Conservation (phyloP, 2,329 filamentous ascomycete genomes). For the Sarocladiaceae sp. region DNA sequence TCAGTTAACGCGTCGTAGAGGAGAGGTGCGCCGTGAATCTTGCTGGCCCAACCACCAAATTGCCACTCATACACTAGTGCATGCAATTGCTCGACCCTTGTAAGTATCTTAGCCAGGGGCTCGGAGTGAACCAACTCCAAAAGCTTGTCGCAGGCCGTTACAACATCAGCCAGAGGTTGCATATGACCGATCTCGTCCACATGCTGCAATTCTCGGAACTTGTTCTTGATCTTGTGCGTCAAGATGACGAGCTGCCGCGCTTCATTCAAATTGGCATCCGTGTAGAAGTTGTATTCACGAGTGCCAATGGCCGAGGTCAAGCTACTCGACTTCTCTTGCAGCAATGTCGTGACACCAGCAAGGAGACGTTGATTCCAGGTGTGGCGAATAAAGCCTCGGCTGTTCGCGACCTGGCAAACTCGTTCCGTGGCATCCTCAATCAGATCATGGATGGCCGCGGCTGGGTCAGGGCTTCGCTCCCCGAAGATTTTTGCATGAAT, state of each 20-base stretch:
- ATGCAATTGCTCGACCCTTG: constrained; percentile 84
- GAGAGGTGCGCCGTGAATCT: constrained; percentile 63
- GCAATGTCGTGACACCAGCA: constrained; percentile 59
- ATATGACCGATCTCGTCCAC: constrained; percentile 66
- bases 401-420: neutral
- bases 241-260: constrained; percentile 68
- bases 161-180: constrained; percentile 74
- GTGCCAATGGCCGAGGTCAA: constrained; percentile 33
- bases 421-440: constrained; percentile 23
- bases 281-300: constrained; percentile 80
- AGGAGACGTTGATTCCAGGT: constrained; percentile 53
- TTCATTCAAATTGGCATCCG: constrained; percentile 71
- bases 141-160: constrained; percentile 69
- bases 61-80: constrained; percentile 90
- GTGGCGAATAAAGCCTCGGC: constrained; percentile 23
- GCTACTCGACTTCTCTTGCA: constrained; percentile 56
- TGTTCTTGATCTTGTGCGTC: constrained; percentile 62
- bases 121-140: constrained; percentile 74
- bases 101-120: constrained; percentile 80
- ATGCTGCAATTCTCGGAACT: constrained; percentile 68
- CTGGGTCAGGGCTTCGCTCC: constrained; percentile 30
- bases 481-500: constrained; percentile 9
- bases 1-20: constrained; percentile 76
- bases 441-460: constrained; percentile 38
- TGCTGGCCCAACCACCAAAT: constrained; percentile 76